Conservation (phyloP, 345 rosid genomes). For the Gossypium mustelinum region DNA sequence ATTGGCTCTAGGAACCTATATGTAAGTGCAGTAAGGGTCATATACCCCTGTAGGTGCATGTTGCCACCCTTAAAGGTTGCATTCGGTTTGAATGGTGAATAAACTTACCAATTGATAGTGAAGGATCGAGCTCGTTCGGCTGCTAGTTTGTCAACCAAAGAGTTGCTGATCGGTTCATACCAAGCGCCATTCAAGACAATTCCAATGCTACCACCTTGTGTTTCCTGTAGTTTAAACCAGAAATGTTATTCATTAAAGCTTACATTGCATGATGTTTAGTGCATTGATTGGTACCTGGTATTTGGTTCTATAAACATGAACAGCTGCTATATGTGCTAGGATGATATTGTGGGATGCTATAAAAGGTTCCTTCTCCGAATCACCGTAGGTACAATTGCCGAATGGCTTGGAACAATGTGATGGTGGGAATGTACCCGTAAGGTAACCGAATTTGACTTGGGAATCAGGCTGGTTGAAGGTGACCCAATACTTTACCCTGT, state of each 20-base stretch:
- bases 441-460: slow-evolving; percentile 27
- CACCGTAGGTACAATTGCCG: slow-evolving; percentile 47
- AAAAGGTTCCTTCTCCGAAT: slow-evolving; percentile 35
- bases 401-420: slow-evolving; percentile 40
- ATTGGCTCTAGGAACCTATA: slow-evolving; percentile 65
- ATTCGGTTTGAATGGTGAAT: not conserved
- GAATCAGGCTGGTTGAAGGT: slow-evolving; percentile 58
- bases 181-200: slow-evolving; percentile 49
- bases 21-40: not conserved
- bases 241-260: not conserved
- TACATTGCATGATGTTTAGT: slow-evolving; percentile 4
- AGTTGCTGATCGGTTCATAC: slow-evolving; percentile 55
- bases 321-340: slow-evolving; percentile 52
- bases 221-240: slow-evolving; percentile 26
- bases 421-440: slow-evolving; percentile 38
- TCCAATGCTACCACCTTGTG: slow-evolving; percentile 57
- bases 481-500: slow-evolving; percentile 56
- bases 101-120: slow-evolving; percentile 48
- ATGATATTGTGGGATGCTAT: slow-evolving; percentile 42
- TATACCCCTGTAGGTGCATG: not conserved
- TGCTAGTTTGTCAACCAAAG: slow-evolving; percentile 44
- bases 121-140: slow-evolving; percentile 59
- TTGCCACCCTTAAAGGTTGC: no score
- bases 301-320: slow-evolving; percentile 34
- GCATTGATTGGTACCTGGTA: slow-evolving; percentile 44